phyloP scores from a whole-genome alignment of 345 rosid genomes.

The Conringia planisiliqua region DNA sequence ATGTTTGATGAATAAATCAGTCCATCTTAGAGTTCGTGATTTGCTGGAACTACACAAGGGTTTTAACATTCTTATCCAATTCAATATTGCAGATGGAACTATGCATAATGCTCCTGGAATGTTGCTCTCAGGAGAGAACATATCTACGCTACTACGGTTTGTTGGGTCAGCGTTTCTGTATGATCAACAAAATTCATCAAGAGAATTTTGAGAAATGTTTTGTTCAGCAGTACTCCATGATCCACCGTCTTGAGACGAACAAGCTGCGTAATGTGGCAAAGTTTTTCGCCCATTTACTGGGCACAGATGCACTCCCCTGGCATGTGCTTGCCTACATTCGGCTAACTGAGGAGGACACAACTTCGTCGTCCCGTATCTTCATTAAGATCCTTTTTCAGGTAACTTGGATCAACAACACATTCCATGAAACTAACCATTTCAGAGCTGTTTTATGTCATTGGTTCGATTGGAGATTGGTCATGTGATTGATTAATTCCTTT shows the following conservation, averaged over 20 bases:
- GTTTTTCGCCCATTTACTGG: slow-evolving; percentile 93
- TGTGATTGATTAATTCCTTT: slow-evolving; percentile 5
- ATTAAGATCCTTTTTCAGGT: slow-evolving; percentile 98
- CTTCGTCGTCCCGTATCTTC: slow-evolving; percentile 90
- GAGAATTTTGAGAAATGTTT: slow-evolving; percentile 92
- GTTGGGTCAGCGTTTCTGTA: slow-evolving; percentile 90
- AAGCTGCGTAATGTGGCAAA: slow-evolving; percentile 86
- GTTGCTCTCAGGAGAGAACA: slow-evolving; percentile 95
- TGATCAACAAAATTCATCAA: slow-evolving; percentile 85
- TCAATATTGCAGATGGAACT: slow-evolving; percentile 79
- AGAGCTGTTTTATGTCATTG: not conserved
- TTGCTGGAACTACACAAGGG: not conserved
- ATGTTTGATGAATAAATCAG: not conserved
- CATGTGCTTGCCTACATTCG: slow-evolving; percentile 84
- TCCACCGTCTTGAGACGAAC: slow-evolving; percentile 89
- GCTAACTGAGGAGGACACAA: slow-evolving; percentile 88
- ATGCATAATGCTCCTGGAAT: slow-evolving; percentile 89
- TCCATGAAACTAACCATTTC: not conserved
- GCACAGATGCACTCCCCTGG: slow-evolving; percentile 94
- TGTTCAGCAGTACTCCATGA: slow-evolving; percentile 93
- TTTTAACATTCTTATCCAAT: slow-evolving; percentile 7
- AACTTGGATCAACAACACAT: slow-evolving; percentile 16
- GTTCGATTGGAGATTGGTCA: not conserved
- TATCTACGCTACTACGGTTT: slow-evolving; percentile 90
- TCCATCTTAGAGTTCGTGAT: not conserved